Conservation (phyloP, 1,139 yeast genomes). For the Hyphopichia burtonii region DNA sequence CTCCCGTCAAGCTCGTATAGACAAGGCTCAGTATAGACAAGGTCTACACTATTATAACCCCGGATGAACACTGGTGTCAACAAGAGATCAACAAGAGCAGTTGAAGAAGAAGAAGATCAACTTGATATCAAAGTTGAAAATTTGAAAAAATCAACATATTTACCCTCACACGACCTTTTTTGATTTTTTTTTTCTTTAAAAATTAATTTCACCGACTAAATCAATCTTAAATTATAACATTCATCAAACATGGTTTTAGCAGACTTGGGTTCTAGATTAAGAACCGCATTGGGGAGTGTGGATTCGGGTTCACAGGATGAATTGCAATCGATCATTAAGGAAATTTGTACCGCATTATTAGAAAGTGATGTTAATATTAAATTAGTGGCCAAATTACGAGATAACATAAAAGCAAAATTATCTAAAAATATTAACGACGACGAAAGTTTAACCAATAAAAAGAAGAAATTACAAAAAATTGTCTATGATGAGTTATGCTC, state of each 20-base stretch:
- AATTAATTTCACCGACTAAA: conserved; percentile 2
- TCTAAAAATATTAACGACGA: conserved; percentile 46
- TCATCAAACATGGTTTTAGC: conserved; percentile 75
- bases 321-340: conserved; percentile 65
- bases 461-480: conserved; percentile 82
- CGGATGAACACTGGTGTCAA: too few relatives aligned
- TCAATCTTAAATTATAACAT: neutral
- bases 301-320: conserved; percentile 44
- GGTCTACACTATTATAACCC: too few relatives aligned
- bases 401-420: conserved; percentile 61
- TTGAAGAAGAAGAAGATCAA: too few relatives aligned
- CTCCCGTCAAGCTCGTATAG: too few relatives aligned
- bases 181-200: neutral
- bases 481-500: conserved; percentile 90
- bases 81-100: too few relatives aligned
- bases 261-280: conserved; percentile 86
- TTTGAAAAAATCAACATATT: too few relatives aligned
- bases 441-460: conserved; percentile 61
- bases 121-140: too few relatives aligned
- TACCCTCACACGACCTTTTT: too few relatives aligned
- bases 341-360: conserved; percentile 82
- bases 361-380: conserved; percentile 91
- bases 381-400: conserved; percentile 75
- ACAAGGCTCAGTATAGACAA: too few relatives aligned
- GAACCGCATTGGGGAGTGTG: conserved; percentile 66